These are phyloP conservation scores for Olyra latifolia DNA, from an alignment of 176 grass and related monocot species.

Conservation along the genomic window DNA sequence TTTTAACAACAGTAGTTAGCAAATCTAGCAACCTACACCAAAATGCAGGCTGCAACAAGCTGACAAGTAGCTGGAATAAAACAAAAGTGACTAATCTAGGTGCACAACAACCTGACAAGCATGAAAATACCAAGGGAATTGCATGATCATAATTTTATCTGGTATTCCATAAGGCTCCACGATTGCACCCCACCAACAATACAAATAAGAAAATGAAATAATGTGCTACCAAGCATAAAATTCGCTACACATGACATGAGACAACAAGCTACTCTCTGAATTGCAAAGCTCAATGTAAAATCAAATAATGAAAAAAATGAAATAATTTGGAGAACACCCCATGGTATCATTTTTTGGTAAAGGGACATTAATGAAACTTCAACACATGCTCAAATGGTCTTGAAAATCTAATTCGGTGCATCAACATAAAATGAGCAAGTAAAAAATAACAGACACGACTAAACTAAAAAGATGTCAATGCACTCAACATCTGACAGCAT, in stretches of 20 bases:
- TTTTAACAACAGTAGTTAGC: neutral
- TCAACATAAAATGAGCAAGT: neutral
- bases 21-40: constrained; percentile 6
- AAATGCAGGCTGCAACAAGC: neutral
- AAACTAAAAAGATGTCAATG: neutral
- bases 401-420: neutral
- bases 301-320: neutral
- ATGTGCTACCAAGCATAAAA: neutral
- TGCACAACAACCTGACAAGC: neutral
- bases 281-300: neutral
- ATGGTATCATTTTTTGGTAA: neutral
- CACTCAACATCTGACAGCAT: neutral
- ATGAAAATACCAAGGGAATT: neutral
- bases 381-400: neutral
- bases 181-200: neutral
- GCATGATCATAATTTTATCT: neutral
- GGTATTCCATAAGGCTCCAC: neutral
- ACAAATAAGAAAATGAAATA: neutral
- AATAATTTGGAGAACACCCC: neutral
- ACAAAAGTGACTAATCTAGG: neutral
- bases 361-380: neutral
- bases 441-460: neutral
- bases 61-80: neutral
- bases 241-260: neutral
- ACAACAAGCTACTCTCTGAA: neutral